Evolutionary conservation across 2,329 filamentous ascomycete species (phyloP).

Genomic region (Venturia oleaginea): DNA sequence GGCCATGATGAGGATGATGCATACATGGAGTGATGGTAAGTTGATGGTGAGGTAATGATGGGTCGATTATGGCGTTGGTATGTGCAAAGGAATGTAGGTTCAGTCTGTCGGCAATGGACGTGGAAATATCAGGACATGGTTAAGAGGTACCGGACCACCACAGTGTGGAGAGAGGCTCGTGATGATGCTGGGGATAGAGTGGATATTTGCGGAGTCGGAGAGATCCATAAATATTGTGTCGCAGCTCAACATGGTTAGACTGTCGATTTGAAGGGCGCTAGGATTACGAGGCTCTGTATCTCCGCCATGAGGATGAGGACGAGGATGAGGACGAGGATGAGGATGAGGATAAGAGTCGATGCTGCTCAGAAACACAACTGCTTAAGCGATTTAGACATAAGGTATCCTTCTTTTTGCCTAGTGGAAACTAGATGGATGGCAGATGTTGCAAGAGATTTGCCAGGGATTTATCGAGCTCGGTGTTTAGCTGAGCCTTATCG

Average conservation of each 20-base stretch:
- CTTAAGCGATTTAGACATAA: not conserved
- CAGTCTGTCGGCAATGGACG: not conserved
- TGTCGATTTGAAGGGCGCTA: not conserved
- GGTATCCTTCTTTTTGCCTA: too few species aligned
- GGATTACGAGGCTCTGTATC: not conserved
- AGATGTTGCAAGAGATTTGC: not conserved
- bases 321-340: not conserved
- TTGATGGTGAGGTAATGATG: not conserved
- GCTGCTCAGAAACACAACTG: not conserved
- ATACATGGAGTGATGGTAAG: not conserved
- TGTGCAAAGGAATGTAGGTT: not conserved
- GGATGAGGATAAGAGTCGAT: not conserved
- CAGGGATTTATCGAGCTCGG: not conserved
- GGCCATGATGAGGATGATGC: not conserved
- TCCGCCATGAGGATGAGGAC: not conserved
- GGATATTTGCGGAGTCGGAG: not conserved
- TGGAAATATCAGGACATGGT: not conserved
- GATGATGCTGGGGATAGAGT: not conserved
- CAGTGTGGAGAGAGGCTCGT: not conserved
- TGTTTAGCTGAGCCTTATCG: not conserved
- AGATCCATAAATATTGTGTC: not conserved
- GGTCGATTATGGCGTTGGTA: not conserved
- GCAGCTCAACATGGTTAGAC: not conserved
- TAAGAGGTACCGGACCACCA: constrained; percentile 1
- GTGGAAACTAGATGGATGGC: too few species aligned